Conservation (phyloP, 2,329 filamentous ascomycete species). For the Penicillium sp. region DNA sequence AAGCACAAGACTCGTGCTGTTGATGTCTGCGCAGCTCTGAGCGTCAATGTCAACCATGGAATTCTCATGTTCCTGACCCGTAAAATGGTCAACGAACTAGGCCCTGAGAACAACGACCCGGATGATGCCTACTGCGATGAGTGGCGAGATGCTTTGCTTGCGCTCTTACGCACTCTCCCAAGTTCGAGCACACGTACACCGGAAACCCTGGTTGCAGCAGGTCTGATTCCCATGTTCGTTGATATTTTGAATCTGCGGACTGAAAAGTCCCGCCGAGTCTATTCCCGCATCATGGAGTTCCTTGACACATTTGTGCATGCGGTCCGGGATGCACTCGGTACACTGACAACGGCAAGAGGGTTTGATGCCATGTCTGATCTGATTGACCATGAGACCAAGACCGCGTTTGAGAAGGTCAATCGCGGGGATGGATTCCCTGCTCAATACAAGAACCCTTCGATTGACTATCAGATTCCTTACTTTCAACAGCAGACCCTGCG, state of each 20-base stretch:
- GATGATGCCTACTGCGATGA: slow-evolving; percentile 70
- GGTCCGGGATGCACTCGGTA: slow-evolving; percentile 78
- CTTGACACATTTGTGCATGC: slow-evolving; percentile 84
- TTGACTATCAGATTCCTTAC: slow-evolving; percentile 92
- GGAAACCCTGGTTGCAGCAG: slow-evolving; percentile 81
- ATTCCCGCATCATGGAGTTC: slow-evolving; percentile 80
- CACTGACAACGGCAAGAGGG: slow-evolving; percentile 76
- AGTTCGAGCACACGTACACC: slow-evolving; percentile 69
- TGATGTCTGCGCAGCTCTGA: slow-evolving; percentile 87
- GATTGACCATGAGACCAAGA: slow-evolving; percentile 72
- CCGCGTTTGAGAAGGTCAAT: slow-evolving; percentile 64
- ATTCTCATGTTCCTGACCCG: slow-evolving; percentile 89
- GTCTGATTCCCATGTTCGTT: slow-evolving; percentile 83
- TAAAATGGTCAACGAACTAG: slow-evolving; percentile 83
- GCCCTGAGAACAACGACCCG: slow-evolving; percentile 54
- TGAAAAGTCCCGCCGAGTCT: slow-evolving; percentile 74
- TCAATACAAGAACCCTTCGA: slow-evolving; percentile 72
- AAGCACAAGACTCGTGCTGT: slow-evolving; percentile 71
- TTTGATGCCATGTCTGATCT: slow-evolving; percentile 89
- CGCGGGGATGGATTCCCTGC: slow-evolving; percentile 68
- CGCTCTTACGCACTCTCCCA: slow-evolving; percentile 78
- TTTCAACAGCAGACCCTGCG: slow-evolving; percentile 91
- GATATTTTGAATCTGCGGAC: slow-evolving; percentile 85
- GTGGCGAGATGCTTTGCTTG: slow-evolving; percentile 87
- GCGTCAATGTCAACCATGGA: slow-evolving; percentile 93